phyloP scores from a whole-genome alignment of 495 filamentous ascomycete genomes.

The Aspergillus leporis region DNA sequence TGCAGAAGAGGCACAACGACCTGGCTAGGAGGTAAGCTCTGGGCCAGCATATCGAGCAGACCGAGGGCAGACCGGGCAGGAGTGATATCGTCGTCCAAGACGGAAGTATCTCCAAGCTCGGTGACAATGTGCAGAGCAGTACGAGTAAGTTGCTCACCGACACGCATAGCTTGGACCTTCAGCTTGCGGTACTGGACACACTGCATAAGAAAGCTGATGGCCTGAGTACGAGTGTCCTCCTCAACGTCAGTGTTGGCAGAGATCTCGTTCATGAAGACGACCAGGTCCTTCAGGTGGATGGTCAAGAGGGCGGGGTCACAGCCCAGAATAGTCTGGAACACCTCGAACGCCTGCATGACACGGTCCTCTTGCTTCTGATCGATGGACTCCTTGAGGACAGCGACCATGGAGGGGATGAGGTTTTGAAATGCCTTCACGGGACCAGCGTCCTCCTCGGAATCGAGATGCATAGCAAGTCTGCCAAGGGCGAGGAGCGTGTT shows the following conservation, averaged over 20 bases:
- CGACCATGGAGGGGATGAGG: conserved; percentile 84
- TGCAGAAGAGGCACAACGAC: conserved; percentile 92
- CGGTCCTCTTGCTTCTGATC: conserved; percentile 79
- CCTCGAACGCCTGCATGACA: conserved; percentile 87
- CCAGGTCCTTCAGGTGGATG: conserved; percentile 82
- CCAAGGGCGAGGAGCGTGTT: conserved; percentile 95
- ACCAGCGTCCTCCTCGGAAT: conserved; percentile 77
- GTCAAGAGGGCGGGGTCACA: conserved; percentile 84
- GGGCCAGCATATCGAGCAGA: conserved; percentile 84
- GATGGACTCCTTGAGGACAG: conserved; percentile 80
- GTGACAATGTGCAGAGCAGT: conserved; percentile 85
- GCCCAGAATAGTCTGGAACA: conserved; percentile 93
- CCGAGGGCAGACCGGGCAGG: conserved; percentile 83
- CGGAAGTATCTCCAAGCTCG: conserved; percentile 71
- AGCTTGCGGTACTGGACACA: conserved; percentile 87
- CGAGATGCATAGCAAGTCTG: conserved; percentile 81
- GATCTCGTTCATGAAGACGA: conserved; percentile 92
- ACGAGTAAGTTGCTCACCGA: conserved; percentile 82
- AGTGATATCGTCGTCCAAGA: conserved; percentile 83
- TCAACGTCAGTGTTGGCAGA: conserved; percentile 70
- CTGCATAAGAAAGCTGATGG: conserved; percentile 91
- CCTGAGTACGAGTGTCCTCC: conserved; percentile 84
- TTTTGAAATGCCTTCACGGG: conserved; percentile 71
- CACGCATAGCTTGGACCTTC: conserved; percentile 84
- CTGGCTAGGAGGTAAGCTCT: conserved; percentile 85